phyloP scores from a whole-genome alignment of 495 filamentous ascomycete species.

The Tuber microsphaerosporum region DNA sequence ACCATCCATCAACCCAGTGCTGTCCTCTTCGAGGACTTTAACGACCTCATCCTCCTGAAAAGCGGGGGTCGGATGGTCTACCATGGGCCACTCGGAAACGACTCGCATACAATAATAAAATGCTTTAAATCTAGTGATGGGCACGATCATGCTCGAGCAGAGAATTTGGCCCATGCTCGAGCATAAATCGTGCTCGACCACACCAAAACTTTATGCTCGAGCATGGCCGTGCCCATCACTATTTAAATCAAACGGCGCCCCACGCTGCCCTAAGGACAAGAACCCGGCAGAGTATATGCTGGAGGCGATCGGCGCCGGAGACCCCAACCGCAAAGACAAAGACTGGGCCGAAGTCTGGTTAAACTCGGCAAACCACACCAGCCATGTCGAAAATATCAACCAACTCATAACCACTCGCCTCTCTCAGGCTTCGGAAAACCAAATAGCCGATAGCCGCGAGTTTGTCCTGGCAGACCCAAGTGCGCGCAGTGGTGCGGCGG shows the following conservation, averaged over 20 bases:
- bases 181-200: too few species aligned
- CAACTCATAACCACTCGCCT: slow-evolving; percentile 41
- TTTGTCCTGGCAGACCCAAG: slow-evolving; percentile 47
- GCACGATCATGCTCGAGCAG: too few species aligned
- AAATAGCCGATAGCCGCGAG: slow-evolving; percentile 47
- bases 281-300: slow-evolving; percentile 69
- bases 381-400: slow-evolving; percentile 48
- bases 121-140: slow-evolving; percentile 62
- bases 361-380: slow-evolving; percentile 43
- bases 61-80: slow-evolving; percentile 65
- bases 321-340: slow-evolving; percentile 56
- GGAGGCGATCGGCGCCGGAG: slow-evolving; percentile 58
- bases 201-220: too few species aligned
- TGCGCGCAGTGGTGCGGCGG: slow-evolving; percentile 42
- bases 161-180: too few species aligned
- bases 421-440: slow-evolving; percentile 37
- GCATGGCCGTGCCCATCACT: too few species aligned
- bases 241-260: slow-evolving; percentile 57
- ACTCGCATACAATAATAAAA: slow-evolving; percentile 52
- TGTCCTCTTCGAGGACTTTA: slow-evolving; percentile 66
- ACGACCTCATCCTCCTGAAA: slow-evolving; percentile 61
- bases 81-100: slow-evolving; percentile 55
- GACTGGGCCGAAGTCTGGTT: slow-evolving; percentile 59
- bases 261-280: slow-evolving; percentile 50
- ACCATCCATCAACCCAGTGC: slow-evolving; percentile 41